phyloP scores from a whole-genome alignment of 805 yeast genomes.

The Candida insectorum region DNA sequence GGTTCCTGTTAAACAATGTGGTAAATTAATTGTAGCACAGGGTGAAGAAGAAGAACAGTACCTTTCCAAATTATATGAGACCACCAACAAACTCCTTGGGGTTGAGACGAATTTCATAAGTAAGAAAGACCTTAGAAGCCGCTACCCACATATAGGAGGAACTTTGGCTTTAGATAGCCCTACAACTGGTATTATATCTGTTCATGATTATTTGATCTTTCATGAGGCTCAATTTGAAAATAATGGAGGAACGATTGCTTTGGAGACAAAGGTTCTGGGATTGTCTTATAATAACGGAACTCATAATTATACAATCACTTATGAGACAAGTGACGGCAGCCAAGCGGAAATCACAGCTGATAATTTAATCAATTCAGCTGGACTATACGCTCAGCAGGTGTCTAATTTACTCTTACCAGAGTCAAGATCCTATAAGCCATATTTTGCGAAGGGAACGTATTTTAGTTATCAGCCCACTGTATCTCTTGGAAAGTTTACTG shows the following conservation, averaged over 20 bases:
- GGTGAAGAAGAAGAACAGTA: conserved; percentile 57
- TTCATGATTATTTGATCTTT: conserved; percentile 71
- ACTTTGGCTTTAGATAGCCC: conserved; percentile 66
- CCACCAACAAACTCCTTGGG: conserved; percentile 44
- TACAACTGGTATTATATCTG: conserved; percentile 79
- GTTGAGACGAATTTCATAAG: conserved; percentile 59
- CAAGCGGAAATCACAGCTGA: conserved; percentile 42
- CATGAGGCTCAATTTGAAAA: conserved; percentile 52
- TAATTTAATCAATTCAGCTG: conserved; percentile 73
- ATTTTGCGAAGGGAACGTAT: conserved; percentile 84
- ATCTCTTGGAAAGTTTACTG: conserved; percentile 37
- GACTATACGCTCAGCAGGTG: conserved; percentile 68
- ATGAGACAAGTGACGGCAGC: conserved; percentile 23
- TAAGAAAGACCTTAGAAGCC: conserved; percentile 35
- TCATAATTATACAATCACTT: conserved; percentile 20
- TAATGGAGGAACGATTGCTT: conserved; percentile 60
- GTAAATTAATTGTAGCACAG: conserved; percentile 88
- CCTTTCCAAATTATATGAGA: conserved; percentile 49
- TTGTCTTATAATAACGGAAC: conserved; percentile 21
- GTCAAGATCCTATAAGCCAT: conserved; percentile 54
- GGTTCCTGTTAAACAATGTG: conserved; percentile 63
- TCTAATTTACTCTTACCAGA: conserved; percentile 67
- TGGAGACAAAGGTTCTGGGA: conserved; percentile 55
- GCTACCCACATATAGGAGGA: conserved; percentile 70
- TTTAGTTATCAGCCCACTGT: conserved; percentile 50